Conservation (phyloP, 2,329 filamentous ascomycete genomes). For the Epichloe gansuensis region DNA sequence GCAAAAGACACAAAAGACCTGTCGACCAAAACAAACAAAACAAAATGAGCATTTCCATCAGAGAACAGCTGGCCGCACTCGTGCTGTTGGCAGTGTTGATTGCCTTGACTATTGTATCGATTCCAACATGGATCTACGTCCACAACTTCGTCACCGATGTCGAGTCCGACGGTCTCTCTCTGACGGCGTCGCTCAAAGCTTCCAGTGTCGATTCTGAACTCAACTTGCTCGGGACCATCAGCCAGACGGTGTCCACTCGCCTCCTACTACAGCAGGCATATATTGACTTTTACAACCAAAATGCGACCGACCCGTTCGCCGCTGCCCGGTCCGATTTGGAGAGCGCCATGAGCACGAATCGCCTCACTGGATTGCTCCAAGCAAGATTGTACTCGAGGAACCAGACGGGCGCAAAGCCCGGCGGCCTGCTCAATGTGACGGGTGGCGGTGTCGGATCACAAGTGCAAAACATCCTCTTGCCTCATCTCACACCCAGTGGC, state of each 20-base stretch:
- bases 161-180: constrained; percentile 49
- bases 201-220: constrained; percentile 70
- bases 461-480: constrained; percentile 42
- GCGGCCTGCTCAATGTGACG: constrained; percentile 55
- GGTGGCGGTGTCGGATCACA: constrained; percentile 24
- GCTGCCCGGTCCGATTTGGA: constrained; percentile 51
- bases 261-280: constrained; percentile 46
- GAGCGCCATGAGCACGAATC: constrained; percentile 54
- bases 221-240: constrained; percentile 64
- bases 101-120: constrained; percentile 64
- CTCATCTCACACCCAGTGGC: constrained; percentile 47
- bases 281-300: constrained; percentile 42
- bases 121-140: constrained; percentile 58
- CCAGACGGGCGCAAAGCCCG: constrained; percentile 34
- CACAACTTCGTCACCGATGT: constrained; percentile 40
- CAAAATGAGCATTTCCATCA: constrained; percentile 71
- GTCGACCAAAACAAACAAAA: too few relatives aligned
- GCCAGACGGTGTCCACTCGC: constrained; percentile 57
- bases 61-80: constrained; percentile 72
- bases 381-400: constrained; percentile 62
- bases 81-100: constrained; percentile 65
- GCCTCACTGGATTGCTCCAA: constrained; percentile 51
- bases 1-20: neutral
- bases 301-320: constrained; percentile 44
- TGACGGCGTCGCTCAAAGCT: constrained; percentile 80